Conservation (phyloP, 805 yeast species). For the Barnettozyma wickerhamii region DNA sequence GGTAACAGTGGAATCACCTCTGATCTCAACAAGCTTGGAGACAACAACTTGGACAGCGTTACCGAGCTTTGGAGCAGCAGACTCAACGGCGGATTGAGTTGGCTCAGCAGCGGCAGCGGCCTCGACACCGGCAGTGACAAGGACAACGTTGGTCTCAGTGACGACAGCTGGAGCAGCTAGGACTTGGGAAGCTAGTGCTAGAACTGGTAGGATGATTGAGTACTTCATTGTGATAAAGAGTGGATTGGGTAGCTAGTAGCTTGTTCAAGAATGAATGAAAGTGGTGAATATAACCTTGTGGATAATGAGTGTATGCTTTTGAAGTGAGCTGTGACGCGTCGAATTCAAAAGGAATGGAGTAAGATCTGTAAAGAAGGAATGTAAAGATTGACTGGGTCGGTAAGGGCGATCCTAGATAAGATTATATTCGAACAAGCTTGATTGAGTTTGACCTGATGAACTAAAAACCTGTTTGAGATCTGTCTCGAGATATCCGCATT, state of each 20-base stretch:
- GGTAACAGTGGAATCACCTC: conserved; percentile 21
- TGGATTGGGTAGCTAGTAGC: too few species aligned
- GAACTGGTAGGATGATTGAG: conserved; percentile 19
- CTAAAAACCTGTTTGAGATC: background rate
- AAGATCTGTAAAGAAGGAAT: background rate
- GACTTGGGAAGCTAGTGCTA: conserved; percentile 23
- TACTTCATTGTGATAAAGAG: conserved; percentile 19
- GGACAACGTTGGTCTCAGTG: conserved; percentile 24
- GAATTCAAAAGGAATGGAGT: background rate
- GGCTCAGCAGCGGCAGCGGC: conserved; percentile 13
- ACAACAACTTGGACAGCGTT: conserved; percentile 22
- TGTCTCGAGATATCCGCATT: background rate
- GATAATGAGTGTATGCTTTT: background rate
- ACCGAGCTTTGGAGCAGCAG: conserved; percentile 22
- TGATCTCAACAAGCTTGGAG: conserved; percentile 20
- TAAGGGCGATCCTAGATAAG: background rate
- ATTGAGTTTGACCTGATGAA: background rate
- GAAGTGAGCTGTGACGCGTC: conserved; percentile 5
- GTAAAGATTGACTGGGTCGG: conserved; percentile 2
- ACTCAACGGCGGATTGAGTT: conserved; percentile 12
- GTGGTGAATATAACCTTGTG: conserved; percentile 1
- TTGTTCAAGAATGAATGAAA: background rate
- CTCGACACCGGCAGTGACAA: conserved; percentile 21
- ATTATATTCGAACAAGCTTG: conserved; percentile 3
- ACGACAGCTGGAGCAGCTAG: conserved; percentile 27